Base-by-base conservation (phyloP, 1,284 basidiomycete genomes). In the Phellinidium pouzarii region DNA sequence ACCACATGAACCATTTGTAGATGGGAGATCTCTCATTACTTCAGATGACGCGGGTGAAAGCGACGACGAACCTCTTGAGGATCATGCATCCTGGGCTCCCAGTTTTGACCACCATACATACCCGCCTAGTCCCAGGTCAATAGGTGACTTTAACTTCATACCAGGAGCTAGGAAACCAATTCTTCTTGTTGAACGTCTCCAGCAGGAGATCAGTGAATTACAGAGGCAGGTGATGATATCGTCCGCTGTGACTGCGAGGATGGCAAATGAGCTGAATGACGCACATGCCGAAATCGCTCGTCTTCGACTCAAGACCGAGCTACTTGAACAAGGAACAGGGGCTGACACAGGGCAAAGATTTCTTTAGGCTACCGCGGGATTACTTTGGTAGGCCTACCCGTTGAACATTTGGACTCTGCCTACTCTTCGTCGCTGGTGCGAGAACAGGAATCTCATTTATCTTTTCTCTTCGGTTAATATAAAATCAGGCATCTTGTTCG, bases 211-310 rank as follows among this genome's bases (percentile, higher is more conserved):
- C 20, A 43, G 40, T 17, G 50, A 52, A 11, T 38, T 55, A n/a
- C 54, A 41, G 34, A 42, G 45, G 25, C 43, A 48, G 27, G 43
- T 42, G 12, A n/a, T 23, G 11, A 3, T 43, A 17, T 46, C 50
- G 22, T 55, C 49, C 11, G 22, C 54, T 6, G 20, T 38, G 34
- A 44, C 45, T 3, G 43, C 44, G 31, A 45, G 50, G 22, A 47
- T 55, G 54, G 31, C 50, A 17, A 48, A 36, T 9, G 49, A 55
- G 14, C 40, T 55, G n/a, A 29, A 17, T 9, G 44, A 52, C n/a
- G 54, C 50, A 7, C 50, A 51, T 31, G 54, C 43, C 5, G 54
- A 55, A 42, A 52, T 55, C 7, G 49, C 49, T 23, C 44, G 50
- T 17, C 50, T 55, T 48, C 54, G 50, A 22, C n/a, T 36, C 12